Percentiles rank a stretch among this genome's conserved stretches.
Evolutionary conservation across 352 stramenopile species (phyloP).

Genomic region (Sclerospora graminicola): DNA sequence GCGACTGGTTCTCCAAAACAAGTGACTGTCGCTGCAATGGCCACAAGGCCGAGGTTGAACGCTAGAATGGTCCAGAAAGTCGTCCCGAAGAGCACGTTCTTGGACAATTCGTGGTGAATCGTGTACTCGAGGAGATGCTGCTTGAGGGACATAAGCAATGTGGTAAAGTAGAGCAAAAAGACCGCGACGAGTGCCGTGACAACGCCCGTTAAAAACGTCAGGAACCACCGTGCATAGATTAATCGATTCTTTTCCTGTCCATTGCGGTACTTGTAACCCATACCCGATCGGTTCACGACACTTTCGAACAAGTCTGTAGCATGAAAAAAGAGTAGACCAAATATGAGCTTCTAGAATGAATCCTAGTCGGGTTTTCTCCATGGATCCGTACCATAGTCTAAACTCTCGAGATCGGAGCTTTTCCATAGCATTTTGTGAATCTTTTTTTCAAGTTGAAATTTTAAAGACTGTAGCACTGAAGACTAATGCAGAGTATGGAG

Average conservation of each 20-base stretch:
- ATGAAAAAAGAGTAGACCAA: neutral
- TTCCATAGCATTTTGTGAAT: slow-evolving; percentile 60
- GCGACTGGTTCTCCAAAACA: slow-evolving; percentile 67
- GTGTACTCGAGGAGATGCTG: slow-evolving; percentile 52
- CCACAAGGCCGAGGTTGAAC: slow-evolving; percentile 66
- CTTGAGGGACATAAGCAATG: slow-evolving; percentile 55
- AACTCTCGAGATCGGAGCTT: slow-evolving; percentile 59
- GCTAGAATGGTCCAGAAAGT: slow-evolving; percentile 58
- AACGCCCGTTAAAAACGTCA: slow-evolving; percentile 66
- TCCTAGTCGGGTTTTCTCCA: too few relatives aligned
- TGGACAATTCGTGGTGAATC: slow-evolving; percentile 45
- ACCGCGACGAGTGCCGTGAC: slow-evolving; percentile 67
- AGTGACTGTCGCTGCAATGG: slow-evolving; percentile 60
- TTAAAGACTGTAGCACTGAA: too few relatives aligned
- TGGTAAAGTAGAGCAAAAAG: slow-evolving; percentile 75
- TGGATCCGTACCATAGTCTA: slow-evolving; percentile 84
- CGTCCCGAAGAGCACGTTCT: slow-evolving; percentile 59
- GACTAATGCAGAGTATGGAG: too few relatives aligned
- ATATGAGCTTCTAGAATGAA: neutral
- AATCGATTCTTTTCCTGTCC: slow-evolving; percentile 72
- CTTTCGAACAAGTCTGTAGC: slow-evolving; percentile 71
- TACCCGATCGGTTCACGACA: slow-evolving; percentile 80
- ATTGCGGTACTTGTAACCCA: slow-evolving; percentile 73
- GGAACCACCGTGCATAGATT: slow-evolving; percentile 73
- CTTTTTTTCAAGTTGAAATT: too few relatives aligned